Base-by-base conservation (phyloP, 306 rosid genomes). In the Arachis hypogaea region DNA sequence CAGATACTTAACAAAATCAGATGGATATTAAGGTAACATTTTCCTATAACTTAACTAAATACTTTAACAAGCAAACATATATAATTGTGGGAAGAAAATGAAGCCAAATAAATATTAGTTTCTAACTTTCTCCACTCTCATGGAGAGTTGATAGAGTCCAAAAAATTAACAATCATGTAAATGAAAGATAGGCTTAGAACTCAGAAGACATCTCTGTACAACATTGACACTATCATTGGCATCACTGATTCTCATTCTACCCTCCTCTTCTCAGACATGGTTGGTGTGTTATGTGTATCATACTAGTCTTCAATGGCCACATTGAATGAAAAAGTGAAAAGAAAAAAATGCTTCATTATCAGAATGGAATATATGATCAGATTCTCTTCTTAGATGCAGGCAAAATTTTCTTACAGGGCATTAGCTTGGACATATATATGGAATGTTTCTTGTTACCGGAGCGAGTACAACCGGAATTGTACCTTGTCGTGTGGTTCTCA, bases 141-240 rank as follows among this genome's bases (percentile, higher is more conserved):
- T 46, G 33, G 16, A 62, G 69, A 78, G 75, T 61, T n/a, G 30
- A 47, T 47, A 45, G 77, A 68, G 30, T 36, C 3, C 33, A 9
- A 64, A 71, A 57, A 77, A n/a, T 66, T 22, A 78, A 80, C 82
- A 84, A 80, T 77, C 71, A 73, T 79, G 80, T 72, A 74, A 68
- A 72, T 14, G 67, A 62, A 54, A 74, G 60, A 67, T 62, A 79
- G 67, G 16, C 66, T 5, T 16, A 46, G 51, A 4, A 7, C 64
- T 70, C 38, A 2, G 3, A 74, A 28, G 46, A 73, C 71, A 81
- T 71, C 47, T 52, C 84, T 86, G 87, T 86, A 90, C 92, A 90
- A 77, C 71, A 73, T 57, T 61, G 60, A 46, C 59, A 77, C 80
- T 52, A 58, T 54, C 79, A 54, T 73, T 61, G 42, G n/a, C 16